These are phyloP conservation scores for Diaporthe velutina DNA, from an alignment of 2,329 filamentous ascomycete species.

Conservation along the genomic window DNA sequence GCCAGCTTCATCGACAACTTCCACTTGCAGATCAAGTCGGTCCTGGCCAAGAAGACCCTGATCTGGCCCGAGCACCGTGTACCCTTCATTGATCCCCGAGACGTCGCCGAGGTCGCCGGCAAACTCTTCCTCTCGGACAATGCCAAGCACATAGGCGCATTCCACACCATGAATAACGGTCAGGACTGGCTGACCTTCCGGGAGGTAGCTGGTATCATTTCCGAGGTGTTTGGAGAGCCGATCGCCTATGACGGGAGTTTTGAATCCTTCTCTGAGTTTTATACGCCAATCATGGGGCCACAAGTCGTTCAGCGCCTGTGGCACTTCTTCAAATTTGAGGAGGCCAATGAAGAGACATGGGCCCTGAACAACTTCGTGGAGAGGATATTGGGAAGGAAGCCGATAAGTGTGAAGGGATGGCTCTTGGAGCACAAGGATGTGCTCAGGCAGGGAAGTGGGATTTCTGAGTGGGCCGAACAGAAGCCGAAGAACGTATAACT, in stretches of 20 bases:
- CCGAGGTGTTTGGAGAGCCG: neutral
- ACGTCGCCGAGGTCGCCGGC: conserved; percentile 3
- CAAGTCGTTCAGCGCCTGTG: neutral
- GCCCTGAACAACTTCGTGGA: neutral
- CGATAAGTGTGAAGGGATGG: neutral
- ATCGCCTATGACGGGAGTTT: neutral
- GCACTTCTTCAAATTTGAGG: conserved; percentile 1
- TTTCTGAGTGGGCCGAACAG: neutral
- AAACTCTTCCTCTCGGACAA: neutral
- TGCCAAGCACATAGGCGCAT: neutral
- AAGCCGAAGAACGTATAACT: neutral
- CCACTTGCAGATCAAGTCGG: neutral
- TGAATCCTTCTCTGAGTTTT: neutral
- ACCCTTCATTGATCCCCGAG: neutral
- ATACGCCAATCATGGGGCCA: neutral
- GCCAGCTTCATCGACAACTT: conserved; percentile 5
- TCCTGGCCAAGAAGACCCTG: neutral
- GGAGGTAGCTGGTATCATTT: neutral
- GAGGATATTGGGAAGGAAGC: neutral
- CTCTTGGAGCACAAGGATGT: neutral
- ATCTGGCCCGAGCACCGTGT: conserved; percentile 8
- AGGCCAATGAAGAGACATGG: conserved; percentile 2
- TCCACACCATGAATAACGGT: conserved; percentile 9
- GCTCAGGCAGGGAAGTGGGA: neutral
- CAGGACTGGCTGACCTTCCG: neutral